Percentiles rank a stretch among this genome's conserved stretches.
These are phyloP conservation scores for Lactarius quietus DNA, from an alignment of 768 basidiomycete species.

Conservation along the genomic window DNA sequence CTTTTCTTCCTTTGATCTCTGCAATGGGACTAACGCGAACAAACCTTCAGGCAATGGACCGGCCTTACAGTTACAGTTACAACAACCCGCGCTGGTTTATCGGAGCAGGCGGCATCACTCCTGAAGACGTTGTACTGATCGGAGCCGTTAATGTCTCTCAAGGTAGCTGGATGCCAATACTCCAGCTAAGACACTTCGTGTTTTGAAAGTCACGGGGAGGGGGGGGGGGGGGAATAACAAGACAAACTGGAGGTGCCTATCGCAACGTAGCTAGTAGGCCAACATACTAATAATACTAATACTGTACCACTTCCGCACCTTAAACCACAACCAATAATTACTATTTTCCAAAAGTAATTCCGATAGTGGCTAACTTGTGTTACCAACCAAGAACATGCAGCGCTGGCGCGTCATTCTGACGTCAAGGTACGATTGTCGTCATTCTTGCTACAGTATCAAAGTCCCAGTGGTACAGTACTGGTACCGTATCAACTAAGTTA, in stretches of 20 bases:
- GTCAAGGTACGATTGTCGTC: not conserved
- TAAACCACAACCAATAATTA: not conserved
- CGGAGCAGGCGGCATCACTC: not conserved
- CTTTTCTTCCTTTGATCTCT: not conserved
- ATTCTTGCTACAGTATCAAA: too few relatives aligned
- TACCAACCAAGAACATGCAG: not conserved
- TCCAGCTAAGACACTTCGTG: conserved; percentile 2
- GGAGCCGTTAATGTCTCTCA: conserved; percentile 14
- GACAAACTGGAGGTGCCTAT: not conserved
- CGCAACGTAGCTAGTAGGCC: not conserved
- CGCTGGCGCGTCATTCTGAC: not conserved
- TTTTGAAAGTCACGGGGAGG: not conserved
- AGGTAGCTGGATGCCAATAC: conserved; percentile 23
- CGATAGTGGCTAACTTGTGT: not conserved
- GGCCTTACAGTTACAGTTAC: too few relatives aligned
- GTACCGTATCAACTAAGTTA: too few relatives aligned
- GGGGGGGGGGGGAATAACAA: too few relatives aligned
- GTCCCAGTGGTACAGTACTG: too few relatives aligned
- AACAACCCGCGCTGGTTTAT: not conserved
- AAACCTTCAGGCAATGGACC: not conserved
- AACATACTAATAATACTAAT: not conserved
- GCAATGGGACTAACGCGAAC: not conserved
- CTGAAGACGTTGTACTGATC: not conserved
- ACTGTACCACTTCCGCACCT: not conserved
- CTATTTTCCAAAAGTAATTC: not conserved